Percentiles rank a stretch among this genome's conserved stretches.
Conservation (phyloP, 805 yeast genomes). For the Ogataea kodamae region DNA sequence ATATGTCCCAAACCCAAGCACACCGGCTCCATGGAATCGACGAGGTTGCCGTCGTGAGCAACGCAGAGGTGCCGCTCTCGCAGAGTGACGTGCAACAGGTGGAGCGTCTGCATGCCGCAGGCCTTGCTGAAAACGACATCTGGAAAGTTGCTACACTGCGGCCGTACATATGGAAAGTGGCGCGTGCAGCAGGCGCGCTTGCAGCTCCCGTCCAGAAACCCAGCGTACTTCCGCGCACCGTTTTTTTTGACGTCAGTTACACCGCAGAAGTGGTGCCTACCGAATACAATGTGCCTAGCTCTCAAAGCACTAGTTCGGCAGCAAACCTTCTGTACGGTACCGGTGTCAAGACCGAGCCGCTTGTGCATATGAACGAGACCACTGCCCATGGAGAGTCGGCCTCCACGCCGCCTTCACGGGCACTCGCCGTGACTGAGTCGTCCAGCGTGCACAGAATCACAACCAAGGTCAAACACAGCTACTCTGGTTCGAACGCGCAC, state of each 20-base stretch:
- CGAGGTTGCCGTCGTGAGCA: constrained; percentile 36
- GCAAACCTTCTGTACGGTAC: constrained; percentile 21
- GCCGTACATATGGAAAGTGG: constrained; percentile 60
- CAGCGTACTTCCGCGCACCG: constrained; percentile 46
- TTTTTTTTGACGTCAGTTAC: constrained; percentile 45
- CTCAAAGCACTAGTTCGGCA: constrained; percentile 10
- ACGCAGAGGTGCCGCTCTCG: constrained; percentile 50
- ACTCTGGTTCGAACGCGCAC: constrained; percentile 64
- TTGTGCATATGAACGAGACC: constrained; percentile 19
- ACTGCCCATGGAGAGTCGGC: constrained; percentile 26
- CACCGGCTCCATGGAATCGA: constrained; percentile 24
- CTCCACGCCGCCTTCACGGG: constrained; percentile 15
- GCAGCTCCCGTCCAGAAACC: too few relatives aligned
- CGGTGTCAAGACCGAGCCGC: constrained; percentile 20
- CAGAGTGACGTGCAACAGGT: constrained; percentile 71
- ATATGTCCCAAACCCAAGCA: constrained; percentile 13
- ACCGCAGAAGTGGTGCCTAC: constrained; percentile 23
- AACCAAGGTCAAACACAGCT: constrained; percentile 45
- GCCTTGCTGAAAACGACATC: constrained; percentile 64
- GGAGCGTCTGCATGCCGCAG: constrained; percentile 67
- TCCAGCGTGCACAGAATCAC: constrained; percentile 23
- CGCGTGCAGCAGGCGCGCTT: constrained; percentile 33
- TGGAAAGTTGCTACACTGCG: constrained; percentile 81
- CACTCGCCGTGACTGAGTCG: constrained; percentile 27
- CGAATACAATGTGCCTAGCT: constrained; percentile 5